phyloP scores from a whole-genome alignment of 1,139 yeast species.

The Magnusiomyces fungicola region DNA sequence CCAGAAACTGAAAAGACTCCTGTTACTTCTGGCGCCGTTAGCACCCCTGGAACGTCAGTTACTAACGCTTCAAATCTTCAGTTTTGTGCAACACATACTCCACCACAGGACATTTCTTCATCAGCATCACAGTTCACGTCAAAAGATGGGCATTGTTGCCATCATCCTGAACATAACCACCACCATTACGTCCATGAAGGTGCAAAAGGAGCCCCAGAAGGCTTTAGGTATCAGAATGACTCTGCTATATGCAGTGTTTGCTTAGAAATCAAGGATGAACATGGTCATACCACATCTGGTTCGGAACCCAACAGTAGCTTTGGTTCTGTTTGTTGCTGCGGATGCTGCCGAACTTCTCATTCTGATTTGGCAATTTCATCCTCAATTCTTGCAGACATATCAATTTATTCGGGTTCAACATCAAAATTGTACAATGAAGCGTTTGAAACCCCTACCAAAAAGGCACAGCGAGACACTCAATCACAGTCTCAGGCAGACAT shows the following conservation, averaged over 20 bases:
- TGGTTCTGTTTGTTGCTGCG: no score
- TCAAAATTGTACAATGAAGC: conserved; percentile 7
- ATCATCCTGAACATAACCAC: no score
- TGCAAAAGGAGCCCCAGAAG: no score
- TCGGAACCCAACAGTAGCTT: no score
- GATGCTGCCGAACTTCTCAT: background rate
- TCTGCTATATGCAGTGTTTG: no score
- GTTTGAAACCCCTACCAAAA: conserved; percentile 12
- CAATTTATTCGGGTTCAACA: background rate
- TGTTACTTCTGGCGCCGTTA: conserved; percentile 6
- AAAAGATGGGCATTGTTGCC: no score
- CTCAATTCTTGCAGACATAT: background rate
- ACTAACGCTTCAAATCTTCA: background rate
- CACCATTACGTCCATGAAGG: no score
- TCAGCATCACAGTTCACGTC: background rate
- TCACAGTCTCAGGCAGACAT: no score
- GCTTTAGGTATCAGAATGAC: no score
- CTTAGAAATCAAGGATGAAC: no score
- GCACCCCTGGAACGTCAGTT: conserved; percentile 1
- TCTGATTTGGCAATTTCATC: background rate
- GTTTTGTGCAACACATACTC: conserved; percentile 4
- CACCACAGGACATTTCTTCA: background rate
- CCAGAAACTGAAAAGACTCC: background rate
- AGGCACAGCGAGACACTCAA: background rate
- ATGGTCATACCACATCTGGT: no score